Conservation (phyloP, 345 rosid species). For the Cardamine chenopodiifolia region DNA sequence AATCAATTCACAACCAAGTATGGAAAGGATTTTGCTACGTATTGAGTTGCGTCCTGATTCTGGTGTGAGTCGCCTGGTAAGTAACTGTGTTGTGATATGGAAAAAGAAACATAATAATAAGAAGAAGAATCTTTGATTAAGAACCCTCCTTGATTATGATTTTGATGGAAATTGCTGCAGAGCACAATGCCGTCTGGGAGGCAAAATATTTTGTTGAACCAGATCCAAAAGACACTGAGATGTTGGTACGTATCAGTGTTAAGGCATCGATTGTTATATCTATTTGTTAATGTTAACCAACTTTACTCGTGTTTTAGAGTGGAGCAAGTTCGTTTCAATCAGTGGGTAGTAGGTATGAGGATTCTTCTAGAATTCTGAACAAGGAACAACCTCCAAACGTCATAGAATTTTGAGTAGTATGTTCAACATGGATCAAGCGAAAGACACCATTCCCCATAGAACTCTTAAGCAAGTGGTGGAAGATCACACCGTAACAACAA, state of each 20-base stretch:
- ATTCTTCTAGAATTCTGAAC: conserved; percentile 48
- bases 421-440: conserved; percentile 44
- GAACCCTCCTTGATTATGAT: conserved; percentile 26
- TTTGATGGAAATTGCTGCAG: conserved; percentile 73
- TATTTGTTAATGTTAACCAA: not conserved
- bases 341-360: conserved; percentile 42
- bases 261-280: not conserved
- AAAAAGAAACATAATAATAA: not conserved
- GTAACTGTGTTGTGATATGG: conserved; percentile 24
- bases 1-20: conserved; percentile 79
- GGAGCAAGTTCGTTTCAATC: conserved; percentile 59
- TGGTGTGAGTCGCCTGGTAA: conserved; percentile 89
- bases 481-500: conserved; percentile 44
- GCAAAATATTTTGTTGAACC: conserved; percentile 65
- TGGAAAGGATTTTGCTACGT: conserved; percentile 74
- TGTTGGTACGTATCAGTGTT: conserved; percentile 29
- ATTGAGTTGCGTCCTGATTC: conserved; percentile 86
- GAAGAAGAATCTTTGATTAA: not conserved
- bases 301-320: conserved; percentile 47
- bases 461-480: conserved; percentile 41
- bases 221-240: conserved; percentile 56
- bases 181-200: conserved; percentile 80
- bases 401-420: no score
- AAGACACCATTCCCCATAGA: conserved; percentile 38
- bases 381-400: conserved; percentile 43